Conservation (phyloP, 352 stramenopile genomes). For the Pythium dissimile region DNA sequence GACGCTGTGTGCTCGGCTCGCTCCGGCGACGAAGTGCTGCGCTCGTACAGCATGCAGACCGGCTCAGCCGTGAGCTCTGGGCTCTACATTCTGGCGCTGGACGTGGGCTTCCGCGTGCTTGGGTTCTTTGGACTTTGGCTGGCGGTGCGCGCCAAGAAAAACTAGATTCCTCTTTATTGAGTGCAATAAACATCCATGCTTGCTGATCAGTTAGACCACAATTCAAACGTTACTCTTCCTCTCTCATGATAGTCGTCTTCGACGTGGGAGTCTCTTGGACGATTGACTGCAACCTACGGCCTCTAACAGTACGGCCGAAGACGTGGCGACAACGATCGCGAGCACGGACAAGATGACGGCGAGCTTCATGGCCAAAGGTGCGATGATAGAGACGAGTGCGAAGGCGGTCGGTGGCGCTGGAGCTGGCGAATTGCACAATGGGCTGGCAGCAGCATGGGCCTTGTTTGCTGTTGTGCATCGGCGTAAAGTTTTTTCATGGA, state of each 20-base stretch:
- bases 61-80: background rate
- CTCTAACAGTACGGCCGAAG: too few relatives aligned
- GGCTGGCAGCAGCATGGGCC: background rate
- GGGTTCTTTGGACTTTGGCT: constrained; percentile 6
- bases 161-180: too few relatives aligned
- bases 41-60: constrained; percentile 8
- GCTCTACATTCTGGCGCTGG: constrained; percentile 4
- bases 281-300: too few relatives aligned
- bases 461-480: background rate
- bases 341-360: background rate
- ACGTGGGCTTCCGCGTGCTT: constrained; percentile 10
- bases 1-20: constrained; percentile 6
- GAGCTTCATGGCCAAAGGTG: constrained; percentile 4
- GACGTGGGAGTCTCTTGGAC: too few relatives aligned
- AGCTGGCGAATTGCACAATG: background rate
- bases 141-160: background rate
- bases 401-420: background rate
- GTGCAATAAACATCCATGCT: too few relatives aligned
- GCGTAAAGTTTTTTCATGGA: background rate
- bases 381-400: background rate
- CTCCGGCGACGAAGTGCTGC: constrained; percentile 16
- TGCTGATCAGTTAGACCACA: too few relatives aligned
- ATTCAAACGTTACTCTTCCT: too few relatives aligned
- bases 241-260: too few relatives aligned
- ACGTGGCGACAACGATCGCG: background rate